Evolutionary conservation across 164 flowering plant species (phyloP), one percentile per base, ranked within the genome.

Genomic region (Piper betle): DNA sequence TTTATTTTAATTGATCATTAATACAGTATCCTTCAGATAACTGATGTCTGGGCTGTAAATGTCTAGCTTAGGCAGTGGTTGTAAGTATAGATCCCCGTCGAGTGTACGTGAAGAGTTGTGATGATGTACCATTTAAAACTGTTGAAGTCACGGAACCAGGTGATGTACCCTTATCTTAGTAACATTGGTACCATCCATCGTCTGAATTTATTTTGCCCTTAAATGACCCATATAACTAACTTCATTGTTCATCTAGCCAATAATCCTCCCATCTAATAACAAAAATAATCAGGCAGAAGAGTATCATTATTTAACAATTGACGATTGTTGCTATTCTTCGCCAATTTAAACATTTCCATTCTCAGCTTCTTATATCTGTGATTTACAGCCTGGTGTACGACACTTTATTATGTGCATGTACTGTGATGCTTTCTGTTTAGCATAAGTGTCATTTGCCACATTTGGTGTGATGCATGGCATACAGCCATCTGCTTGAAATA

Each of bases 51-150:
- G 15, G 0, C 50, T 2, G 10, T 46, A 46, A 10, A 3, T 46
- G 15, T 5, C 37, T 48, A 40, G 64, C 52, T 20, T 53, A 93
- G 99, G 99, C 99, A 59, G 99, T 93, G 61, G 97, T 93, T 72
- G 96, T 93, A 58, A 90, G 99, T 69, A 88, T 93, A 72, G 99
- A 93, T 80, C 99, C 99, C 64, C 88, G 93, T 61, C 79, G 97
- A 67, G 80, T 90, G 39, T 93, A 88, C 68, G 54, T 90, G 64
- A 84, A 73, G 42, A 70, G 68, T 70, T 88, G 91, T 57, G 62
- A 71, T 63, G 91, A 90, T 70, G 85, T 85, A 40, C 79, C 74
- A 42, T 88, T 86, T 77, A 83, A 85, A 75, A 60, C 85, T 38
- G 69, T 84, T 42, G 77, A 71, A 77, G 75, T 86, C 25, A 76